These are phyloP conservation scores for Alternaria metachromatica DNA, from an alignment of 2,329 filamentous ascomycete genomes.

Conservation along the genomic window DNA sequence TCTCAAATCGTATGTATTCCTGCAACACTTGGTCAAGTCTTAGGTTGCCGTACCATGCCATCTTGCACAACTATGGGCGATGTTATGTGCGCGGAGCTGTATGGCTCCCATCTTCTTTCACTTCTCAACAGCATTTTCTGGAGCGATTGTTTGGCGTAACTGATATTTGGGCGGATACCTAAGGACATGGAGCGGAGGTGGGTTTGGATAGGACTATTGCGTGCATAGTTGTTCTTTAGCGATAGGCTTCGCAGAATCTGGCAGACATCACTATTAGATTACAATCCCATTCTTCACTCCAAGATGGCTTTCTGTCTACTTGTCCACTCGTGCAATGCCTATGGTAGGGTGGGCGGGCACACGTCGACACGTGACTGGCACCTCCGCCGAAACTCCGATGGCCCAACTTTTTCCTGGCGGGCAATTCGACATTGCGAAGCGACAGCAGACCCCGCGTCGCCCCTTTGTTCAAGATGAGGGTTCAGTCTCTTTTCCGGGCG, in stretches of 20 bases:
- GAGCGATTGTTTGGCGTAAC: conserved; percentile 41
- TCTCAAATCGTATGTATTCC: neutral
- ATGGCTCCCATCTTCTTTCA: conserved; percentile 14
- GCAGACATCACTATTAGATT: conserved; percentile 19
- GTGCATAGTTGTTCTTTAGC: conserved; percentile 17
- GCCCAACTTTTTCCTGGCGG: conserved; percentile 37
- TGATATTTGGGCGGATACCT: conserved; percentile 39
- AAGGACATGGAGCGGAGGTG: conserved; percentile 19
- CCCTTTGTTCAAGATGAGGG: conserved; percentile 43
- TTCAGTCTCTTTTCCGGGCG: conserved; percentile 42
- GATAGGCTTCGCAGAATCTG: conserved; percentile 11
- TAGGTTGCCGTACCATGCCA: neutral
- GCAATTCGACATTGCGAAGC: conserved; percentile 15
- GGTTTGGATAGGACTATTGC: conserved; percentile 30
- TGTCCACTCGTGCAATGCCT: neutral
- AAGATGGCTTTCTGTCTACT: neutral
- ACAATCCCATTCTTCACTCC: conserved; percentile 25
- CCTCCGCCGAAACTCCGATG: conserved; percentile 30
- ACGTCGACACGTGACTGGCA: conserved; percentile 31
- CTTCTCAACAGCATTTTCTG: conserved; percentile 44
- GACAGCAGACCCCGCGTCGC: conserved; percentile 37
- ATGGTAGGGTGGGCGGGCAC: neutral
- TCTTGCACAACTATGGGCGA: neutral
- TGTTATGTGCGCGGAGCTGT: neutral
- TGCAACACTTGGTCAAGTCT: neutral